A percentile compares a stretch with the other conserved stretches of the same genome.
Evolutionary conservation across 2,329 filamentous ascomycete species (phyloP).

Genomic region (Sporothrix brunneoviolacea): DNA sequence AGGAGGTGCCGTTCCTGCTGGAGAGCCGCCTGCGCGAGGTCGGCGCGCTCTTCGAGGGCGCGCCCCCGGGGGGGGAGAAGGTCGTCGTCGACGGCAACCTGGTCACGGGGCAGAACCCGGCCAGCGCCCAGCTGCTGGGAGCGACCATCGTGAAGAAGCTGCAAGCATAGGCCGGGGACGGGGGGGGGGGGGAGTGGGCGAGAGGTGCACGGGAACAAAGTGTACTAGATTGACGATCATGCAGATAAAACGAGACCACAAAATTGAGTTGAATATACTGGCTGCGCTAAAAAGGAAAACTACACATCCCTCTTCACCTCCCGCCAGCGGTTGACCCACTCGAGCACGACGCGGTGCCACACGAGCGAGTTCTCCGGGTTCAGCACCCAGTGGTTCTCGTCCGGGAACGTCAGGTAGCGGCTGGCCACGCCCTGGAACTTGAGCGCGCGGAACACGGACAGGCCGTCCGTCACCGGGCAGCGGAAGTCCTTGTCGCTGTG

Average conservation of each 20-base stretch:
- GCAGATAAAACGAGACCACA: no score
- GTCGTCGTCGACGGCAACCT: slow-evolving; percentile 45
- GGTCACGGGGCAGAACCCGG: slow-evolving; percentile 54
- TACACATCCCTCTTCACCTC: background rate
- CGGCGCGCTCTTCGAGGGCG: slow-evolving; percentile 51
- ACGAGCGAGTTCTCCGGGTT: slow-evolving; percentile 62
- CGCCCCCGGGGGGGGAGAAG: slow-evolving; percentile 42
- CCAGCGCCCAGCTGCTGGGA: slow-evolving; percentile 43
- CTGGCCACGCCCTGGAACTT: slow-evolving; percentile 62
- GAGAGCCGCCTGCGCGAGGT: slow-evolving; percentile 46
- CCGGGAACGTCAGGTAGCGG: slow-evolving; percentile 64
- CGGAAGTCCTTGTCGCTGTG: slow-evolving; percentile 66
- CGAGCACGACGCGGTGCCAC: slow-evolving; percentile 62
- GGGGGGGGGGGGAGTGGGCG: no score
- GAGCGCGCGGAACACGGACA: slow-evolving; percentile 66
- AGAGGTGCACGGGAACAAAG: no score
- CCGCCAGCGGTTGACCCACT: slow-evolving; percentile 54
- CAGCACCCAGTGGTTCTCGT: slow-evolving; percentile 66
- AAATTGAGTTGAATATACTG: no score
- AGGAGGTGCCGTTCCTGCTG: slow-evolving; percentile 51
- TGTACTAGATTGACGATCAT: no score
- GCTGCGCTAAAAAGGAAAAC: background rate
- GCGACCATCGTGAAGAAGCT: slow-evolving; percentile 42
- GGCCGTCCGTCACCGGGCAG: slow-evolving; percentile 40
- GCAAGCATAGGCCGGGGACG: background rate